phyloP scores from a whole-genome alignment of 2,329 filamentous ascomycete species.

The Fusarium illudens region DNA sequence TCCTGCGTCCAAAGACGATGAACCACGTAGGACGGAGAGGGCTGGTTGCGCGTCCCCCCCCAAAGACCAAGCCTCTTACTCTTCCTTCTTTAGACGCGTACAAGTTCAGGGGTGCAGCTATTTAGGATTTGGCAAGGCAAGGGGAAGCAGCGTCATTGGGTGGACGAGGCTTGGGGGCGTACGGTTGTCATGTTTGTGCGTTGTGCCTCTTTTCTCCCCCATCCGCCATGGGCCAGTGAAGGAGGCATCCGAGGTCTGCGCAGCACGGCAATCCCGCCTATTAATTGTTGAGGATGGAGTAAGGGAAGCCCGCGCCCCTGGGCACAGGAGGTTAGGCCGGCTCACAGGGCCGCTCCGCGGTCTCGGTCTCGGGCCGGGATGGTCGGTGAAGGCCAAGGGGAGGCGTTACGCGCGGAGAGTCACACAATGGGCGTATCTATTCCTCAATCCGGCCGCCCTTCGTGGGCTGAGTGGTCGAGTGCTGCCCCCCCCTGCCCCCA shows the following conservation, averaged over 20 bases:
- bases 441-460: slow-evolving; percentile 16
- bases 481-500: background rate
- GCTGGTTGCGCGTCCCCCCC: slow-evolving; percentile 20
- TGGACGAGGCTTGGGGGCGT: slow-evolving; percentile 1
- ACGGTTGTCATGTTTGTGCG: background rate
- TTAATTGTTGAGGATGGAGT: slow-evolving; percentile 18
- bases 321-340: background rate
- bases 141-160: slow-evolving; percentile 23
- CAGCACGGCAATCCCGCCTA: slow-evolving; percentile 8
- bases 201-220: background rate
- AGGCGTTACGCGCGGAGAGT: slow-evolving; percentile 18
- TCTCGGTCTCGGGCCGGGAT: slow-evolving; percentile 29
- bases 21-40: slow-evolving; percentile 24
- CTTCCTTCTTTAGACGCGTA: background rate
- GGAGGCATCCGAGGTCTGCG: background rate
- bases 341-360: slow-evolving; percentile 11
- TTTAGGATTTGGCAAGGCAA: slow-evolving; percentile 19
- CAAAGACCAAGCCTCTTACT: slow-evolving; percentile 25
- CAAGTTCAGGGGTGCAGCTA: slow-evolving; percentile 27
- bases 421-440: slow-evolving; percentile 4
- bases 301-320: slow-evolving; percentile 15
- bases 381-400: slow-evolving; percentile 26
- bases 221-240: background rate
- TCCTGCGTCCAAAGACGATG: slow-evolving; percentile 7
- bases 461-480: slow-evolving; percentile 26